These are phyloP conservation scores for Gossypium turneri DNA, from an alignment of 345 rosid genomes.

Conservation along the genomic window DNA sequence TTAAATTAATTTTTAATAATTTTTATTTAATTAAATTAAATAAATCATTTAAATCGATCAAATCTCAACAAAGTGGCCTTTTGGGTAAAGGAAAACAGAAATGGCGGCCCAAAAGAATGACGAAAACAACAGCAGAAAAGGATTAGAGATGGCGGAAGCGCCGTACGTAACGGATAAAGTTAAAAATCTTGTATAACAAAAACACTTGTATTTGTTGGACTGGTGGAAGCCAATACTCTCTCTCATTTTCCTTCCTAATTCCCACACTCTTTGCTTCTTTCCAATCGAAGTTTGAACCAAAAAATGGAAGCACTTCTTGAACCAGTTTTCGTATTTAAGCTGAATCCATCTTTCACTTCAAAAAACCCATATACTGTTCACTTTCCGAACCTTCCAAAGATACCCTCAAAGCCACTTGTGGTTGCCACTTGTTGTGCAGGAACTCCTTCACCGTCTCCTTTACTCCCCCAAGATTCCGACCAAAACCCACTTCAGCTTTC, in stretches of 20 bases:
- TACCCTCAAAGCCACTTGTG: constrained; percentile 21
- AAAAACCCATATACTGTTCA: constrained; percentile 11
- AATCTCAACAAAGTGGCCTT: background rate
- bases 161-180: background rate
- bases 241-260: too few relatives aligned
- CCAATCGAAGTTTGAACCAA: constrained; percentile 17
- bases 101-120: background rate
- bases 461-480: constrained; percentile 11
- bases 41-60: too few relatives aligned
- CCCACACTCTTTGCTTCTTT: background rate
- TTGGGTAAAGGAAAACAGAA: background rate
- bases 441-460: constrained; percentile 18
- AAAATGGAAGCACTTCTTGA: constrained; percentile 40
- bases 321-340: constrained; percentile 15
- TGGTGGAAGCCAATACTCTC: too few relatives aligned
- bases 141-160: background rate
- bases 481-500: constrained; percentile 12
- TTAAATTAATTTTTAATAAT: too few relatives aligned
- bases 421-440: constrained; percentile 26
- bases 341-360: constrained; percentile 1
- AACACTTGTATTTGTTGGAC: too few relatives aligned
- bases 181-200: background rate
- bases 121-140: background rate
- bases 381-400: constrained; percentile 25
- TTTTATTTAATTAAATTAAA: too few relatives aligned